Evolutionary conservation across 2,329 filamentous ascomycete genomes (phyloP), one percentile per base, ranked within the genome.

Genomic region (Ceratocystis cubensis): DNA sequence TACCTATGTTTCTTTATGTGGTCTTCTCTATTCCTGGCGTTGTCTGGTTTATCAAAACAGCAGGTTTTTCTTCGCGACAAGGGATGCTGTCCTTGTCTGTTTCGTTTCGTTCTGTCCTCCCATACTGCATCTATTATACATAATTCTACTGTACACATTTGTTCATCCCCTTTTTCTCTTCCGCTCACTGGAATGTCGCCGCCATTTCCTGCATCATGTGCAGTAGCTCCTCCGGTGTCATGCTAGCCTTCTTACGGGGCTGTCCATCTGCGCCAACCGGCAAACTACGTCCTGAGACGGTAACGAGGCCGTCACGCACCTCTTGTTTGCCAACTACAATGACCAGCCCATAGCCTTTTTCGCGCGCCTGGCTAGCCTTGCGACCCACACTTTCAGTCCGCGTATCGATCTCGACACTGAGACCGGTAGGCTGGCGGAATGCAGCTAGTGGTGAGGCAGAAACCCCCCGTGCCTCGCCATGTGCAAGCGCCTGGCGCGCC

Each of bases 341-440:
- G 64, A 94, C 84, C 66, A 89, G 78, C 65, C 88, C 85, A 73
- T 92, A 94, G 50, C 86, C 86, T 75, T 85, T 87, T 61, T 76
- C 73, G 70, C 83, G 86, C n/a, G 90, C 91, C 72, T 88, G 84
- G 41, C 81, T 80, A 25, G 91, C 81, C 75, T 94, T 95, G 72
- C 85, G 83, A 1, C 81, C 79, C 7, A 95, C 74, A 0, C 82
- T 79, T 64, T 84, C 81, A 15, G 80, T 77, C 65, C 82, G 86
- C 44, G 78, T 80, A 71, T 94, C 89, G 17, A 91, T 73, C 68
- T 93, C 88, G 41, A 95, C 83, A 15, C 82, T 78, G 56, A 92
- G 78, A 5, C 78, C 77, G 3, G 85, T 86, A 0, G 84, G 81
- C n/a, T 81, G 79, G 6, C 79, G 74, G 2, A 83, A 76, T 3